Percentiles rank a stretch among this genome's conserved stretches.
Conservation (phyloP, 176 grass and related monocot species). For the Poa pratensis region DNA sequence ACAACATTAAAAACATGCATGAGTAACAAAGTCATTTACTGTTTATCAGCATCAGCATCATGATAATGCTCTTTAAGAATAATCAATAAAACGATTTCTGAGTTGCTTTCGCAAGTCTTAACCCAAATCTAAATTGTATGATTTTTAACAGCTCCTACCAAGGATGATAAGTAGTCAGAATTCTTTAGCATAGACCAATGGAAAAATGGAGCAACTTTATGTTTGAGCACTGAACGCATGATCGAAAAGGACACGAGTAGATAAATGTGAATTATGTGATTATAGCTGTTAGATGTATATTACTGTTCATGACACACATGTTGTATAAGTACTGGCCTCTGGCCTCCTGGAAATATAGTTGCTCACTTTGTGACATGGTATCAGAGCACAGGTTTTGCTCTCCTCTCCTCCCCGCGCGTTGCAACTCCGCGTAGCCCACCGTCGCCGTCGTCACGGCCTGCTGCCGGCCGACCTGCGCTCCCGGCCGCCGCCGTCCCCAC, state of each 20-base stretch:
- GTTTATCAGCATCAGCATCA: background rate
- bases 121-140: background rate
- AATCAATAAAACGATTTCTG: background rate
- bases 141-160: background rate
- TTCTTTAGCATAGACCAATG: background rate
- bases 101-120: slow-evolving; percentile 15
- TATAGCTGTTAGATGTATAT: no score
- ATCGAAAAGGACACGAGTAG: slow-evolving; percentile 1
- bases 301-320: no score
- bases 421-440: no score
- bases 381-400: no score
- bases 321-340: no score
- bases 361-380: no score
- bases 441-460: no score
- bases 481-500: no score
- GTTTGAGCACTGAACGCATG: background rate
- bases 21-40: background rate
- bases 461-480: no score
- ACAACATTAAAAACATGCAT: background rate
- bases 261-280: no score
- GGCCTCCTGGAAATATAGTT: no score
- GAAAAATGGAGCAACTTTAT: background rate
- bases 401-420: no score
- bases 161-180: background rate
- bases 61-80: background rate